A percentile compares a stretch with the other conserved stretches of the same genome.
phyloP scores from a whole-genome alignment of 1,284 basidiomycete species.

The Blastosporella zonata region DNA sequence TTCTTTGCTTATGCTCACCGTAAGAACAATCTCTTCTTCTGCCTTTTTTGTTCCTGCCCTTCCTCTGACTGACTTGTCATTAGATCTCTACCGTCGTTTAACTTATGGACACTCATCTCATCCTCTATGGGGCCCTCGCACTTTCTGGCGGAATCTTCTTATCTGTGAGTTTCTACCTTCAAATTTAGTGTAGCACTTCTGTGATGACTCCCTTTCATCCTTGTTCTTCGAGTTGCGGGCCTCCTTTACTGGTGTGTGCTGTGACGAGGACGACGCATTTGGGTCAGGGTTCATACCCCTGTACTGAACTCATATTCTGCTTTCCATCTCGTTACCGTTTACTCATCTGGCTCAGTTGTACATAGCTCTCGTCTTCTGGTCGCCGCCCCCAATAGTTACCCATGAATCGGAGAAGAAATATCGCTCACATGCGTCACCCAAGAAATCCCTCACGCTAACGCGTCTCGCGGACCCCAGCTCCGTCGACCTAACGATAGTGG shows the following conservation, averaged over 20 bases:
- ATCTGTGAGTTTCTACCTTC: slow-evolving; percentile 31
- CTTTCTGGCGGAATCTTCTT: slow-evolving; percentile 28
- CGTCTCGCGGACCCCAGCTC: slow-evolving; percentile 49
- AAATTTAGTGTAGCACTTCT: slow-evolving; percentile 4
- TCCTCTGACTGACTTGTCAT: slow-evolving; percentile 6
- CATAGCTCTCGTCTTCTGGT: slow-evolving; percentile 59
- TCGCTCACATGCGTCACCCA: slow-evolving; percentile 48
- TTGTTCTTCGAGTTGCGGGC: slow-evolving; percentile 85
- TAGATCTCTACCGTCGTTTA: slow-evolving; percentile 13
- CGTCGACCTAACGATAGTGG: slow-evolving; percentile 75
- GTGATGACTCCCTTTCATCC: slow-evolving; percentile 81
- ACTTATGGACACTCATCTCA: slow-evolving; percentile 35
- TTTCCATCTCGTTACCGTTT: slow-evolving; percentile 2
- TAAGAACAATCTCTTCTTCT: slow-evolving; percentile 3
- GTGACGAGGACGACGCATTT: slow-evolving; percentile 57
- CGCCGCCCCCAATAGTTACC: slow-evolving; percentile 64
- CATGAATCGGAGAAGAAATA: slow-evolving; percentile 65
- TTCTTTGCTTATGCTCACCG: slow-evolving; percentile 17
- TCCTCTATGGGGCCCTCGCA: slow-evolving; percentile 35
- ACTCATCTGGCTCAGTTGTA: slow-evolving; percentile 48
- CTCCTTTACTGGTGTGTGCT: slow-evolving; percentile 46
- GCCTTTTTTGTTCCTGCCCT: background rate
- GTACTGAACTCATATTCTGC: slow-evolving; percentile 31
- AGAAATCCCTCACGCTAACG: slow-evolving; percentile 49
- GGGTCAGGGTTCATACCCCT: slow-evolving; percentile 44